A percentile compares a stretch with the other conserved stretches of the same genome.
Conservation (phyloP, 2,329 filamentous ascomycete species). For the Verticillium dahliae region DNA sequence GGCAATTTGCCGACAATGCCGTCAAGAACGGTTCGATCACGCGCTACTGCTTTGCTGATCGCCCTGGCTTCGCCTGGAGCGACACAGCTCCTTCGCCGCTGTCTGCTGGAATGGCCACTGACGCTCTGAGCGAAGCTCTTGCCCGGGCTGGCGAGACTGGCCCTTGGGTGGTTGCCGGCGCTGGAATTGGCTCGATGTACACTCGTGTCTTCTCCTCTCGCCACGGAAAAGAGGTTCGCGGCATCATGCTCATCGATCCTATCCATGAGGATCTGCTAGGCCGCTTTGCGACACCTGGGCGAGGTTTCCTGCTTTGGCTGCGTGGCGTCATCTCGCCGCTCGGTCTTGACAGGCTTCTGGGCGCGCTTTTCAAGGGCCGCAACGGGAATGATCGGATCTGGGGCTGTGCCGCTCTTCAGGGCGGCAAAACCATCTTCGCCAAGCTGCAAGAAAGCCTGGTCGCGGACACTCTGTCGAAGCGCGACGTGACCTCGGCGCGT, state of each 20-base stretch:
- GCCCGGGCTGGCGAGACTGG: constrained; percentile 73
- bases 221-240: constrained; percentile 66
- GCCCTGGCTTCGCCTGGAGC: constrained; percentile 79
- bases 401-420: constrained; percentile 71
- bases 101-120: constrained; percentile 86
- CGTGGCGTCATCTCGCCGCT: constrained; percentile 81
- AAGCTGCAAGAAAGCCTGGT: constrained; percentile 91
- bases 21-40: constrained; percentile 74
- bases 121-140: constrained; percentile 81
- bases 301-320: constrained; percentile 81
- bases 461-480: constrained; percentile 74
- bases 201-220: constrained; percentile 86
- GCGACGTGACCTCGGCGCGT: constrained; percentile 71
- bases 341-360: constrained; percentile 72
- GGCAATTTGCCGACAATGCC: constrained; percentile 71
- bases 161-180: constrained; percentile 82
- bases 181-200: constrained; percentile 82
- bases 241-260: constrained; percentile 79
- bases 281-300: constrained; percentile 56
- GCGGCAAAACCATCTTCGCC: constrained; percentile 79
- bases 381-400: constrained; percentile 78
- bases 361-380: constrained; percentile 75
- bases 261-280: constrained; percentile 81
- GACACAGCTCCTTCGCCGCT: constrained; percentile 93
- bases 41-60: constrained; percentile 92